These are phyloP conservation scores for Lactifluus piperatus DNA, from an alignment of 768 basidiomycete genomes.

Conservation along the genomic window DNA sequence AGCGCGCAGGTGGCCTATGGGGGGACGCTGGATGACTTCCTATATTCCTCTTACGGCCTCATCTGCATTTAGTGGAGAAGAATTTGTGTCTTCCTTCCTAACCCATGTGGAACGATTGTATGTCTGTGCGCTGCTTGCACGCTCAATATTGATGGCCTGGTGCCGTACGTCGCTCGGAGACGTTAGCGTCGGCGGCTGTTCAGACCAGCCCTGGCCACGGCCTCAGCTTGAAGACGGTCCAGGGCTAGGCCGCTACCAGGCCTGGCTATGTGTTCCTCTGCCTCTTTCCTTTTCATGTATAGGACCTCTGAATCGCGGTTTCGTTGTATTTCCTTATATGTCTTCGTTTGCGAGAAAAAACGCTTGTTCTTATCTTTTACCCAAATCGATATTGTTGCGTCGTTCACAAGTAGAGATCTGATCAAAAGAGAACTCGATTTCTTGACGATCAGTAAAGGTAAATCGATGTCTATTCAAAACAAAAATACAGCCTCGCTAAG, in stretches of 20 bases:
- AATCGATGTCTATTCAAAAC: not conserved
- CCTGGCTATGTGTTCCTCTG: slow-evolving; percentile 12
- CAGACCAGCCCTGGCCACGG: not conserved
- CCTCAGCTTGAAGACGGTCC: not conserved
- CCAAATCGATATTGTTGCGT: not conserved
- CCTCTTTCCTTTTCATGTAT: slow-evolving; percentile 11
- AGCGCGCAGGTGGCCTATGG: slow-evolving; percentile 17
- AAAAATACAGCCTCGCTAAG: not conserved
- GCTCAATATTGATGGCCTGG: slow-evolving; percentile 9
- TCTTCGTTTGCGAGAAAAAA: not conserved
- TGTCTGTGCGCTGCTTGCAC: slow-evolving; percentile 10
- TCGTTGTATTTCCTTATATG: slow-evolving; percentile 2
- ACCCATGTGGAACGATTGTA: slow-evolving; percentile 2
- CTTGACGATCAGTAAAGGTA: not conserved
- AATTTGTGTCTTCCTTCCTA: slow-evolving; percentile 1
- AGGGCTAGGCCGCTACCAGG: slow-evolving; percentile 1
- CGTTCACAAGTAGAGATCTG: not conserved
- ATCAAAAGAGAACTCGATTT: not conserved
- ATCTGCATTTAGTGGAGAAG: slow-evolving; percentile 7
- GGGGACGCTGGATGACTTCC: slow-evolving; percentile 16
- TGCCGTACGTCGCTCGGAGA: slow-evolving; percentile 1
- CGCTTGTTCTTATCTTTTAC: not conserved
- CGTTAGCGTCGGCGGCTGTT: slow-evolving; percentile 2
- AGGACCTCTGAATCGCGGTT: not conserved
- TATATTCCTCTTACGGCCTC: not conserved